Percentiles rank a stretch among this genome's conserved stretches.
Evolutionary conservation across 169 alveolate genomes (phyloP).

Genomic region (Cryptosporidium meleagridis): DNA sequence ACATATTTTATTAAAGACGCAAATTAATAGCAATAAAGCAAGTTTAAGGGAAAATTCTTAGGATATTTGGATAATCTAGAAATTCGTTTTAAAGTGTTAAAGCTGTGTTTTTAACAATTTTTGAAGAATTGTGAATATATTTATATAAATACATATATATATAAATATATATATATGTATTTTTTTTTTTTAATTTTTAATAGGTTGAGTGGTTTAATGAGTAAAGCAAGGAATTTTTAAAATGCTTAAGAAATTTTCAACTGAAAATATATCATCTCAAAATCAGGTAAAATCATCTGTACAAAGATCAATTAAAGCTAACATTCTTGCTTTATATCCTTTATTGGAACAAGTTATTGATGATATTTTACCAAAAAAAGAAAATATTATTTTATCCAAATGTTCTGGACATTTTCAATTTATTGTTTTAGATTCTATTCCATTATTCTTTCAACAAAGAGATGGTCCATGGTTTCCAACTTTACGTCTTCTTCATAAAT

Average conservation of each 20-base stretch:
- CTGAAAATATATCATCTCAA: conserved; percentile 86
- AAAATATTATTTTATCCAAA: conserved; percentile 84
- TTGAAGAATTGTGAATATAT: too few relatives aligned
- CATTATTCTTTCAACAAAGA: conserved; percentile 88
- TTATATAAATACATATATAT: too few relatives aligned
- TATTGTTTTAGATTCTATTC: conserved; percentile 83
- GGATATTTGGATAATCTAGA: neutral
- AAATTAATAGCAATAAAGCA: neutral
- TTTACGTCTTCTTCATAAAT: conserved; percentile 92
- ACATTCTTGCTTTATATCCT: conserved; percentile 85
- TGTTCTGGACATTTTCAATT: conserved; percentile 86
- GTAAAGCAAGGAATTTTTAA: neutral
- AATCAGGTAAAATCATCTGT: conserved; percentile 88
- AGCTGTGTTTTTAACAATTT: too few relatives aligned
- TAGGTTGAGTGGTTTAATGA: neutral
- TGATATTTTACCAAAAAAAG: conserved; percentile 91
- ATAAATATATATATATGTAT: too few relatives aligned
- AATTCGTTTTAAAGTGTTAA: too few relatives aligned
- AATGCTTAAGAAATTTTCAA: conserved; percentile 76
- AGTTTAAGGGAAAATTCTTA: neutral
- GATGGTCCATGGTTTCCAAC: conserved; percentile 96
- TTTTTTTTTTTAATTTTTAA: too few relatives aligned
- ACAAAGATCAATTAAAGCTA: conserved; percentile 85
- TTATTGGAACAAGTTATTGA: conserved; percentile 88
- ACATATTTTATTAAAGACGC: neutral